Conservation (phyloP, 441 rosid genomes). For the Bruguiera hainesii region DNA sequence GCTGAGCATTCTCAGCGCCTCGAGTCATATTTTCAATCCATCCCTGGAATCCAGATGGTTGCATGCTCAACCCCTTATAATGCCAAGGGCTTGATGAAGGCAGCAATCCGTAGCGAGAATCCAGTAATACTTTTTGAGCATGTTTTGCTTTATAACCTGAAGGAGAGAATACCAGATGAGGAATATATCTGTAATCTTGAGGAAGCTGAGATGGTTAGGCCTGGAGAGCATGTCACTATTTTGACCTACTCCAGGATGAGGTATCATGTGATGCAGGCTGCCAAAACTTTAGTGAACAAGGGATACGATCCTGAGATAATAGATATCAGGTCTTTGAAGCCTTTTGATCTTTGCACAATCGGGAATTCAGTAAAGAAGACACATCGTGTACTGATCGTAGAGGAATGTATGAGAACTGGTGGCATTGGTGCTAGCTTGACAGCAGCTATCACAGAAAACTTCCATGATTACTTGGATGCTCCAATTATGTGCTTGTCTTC, state of each 20-base stretch:
- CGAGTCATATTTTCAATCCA: constrained; percentile 93
- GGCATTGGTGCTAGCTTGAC: constrained; percentile 94
- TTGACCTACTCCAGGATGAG: constrained; percentile 85
- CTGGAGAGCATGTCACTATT: constrained; percentile 81
- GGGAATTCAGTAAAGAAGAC: constrained; percentile 95
- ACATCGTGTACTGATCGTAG: constrained; percentile 83
- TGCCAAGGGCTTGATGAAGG: constrained; percentile 98
- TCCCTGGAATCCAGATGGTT: constrained; percentile 98
- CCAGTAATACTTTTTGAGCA: constrained; percentile 90
- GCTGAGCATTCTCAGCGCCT: constrained; percentile 95
- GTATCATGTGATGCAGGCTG: constrained; percentile 96
- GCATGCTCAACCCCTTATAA: constrained; percentile 96
- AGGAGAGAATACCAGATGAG: constrained; percentile 83
- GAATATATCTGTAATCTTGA: constrained; percentile 76
- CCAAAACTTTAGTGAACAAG: constrained; percentile 82
- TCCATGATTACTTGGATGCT: constrained; percentile 84
- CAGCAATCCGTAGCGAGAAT: constrained; percentile 88
- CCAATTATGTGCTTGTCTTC: constrained; percentile 86
- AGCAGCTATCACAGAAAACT: constrained; percentile 77
- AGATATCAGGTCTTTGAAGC: constrained; percentile 83
- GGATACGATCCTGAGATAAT: constrained; percentile 90
- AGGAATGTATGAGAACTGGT: constrained; percentile 94
- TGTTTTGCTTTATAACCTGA: constrained; percentile 86
- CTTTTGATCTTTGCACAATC: constrained; percentile 79
- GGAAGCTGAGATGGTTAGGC: constrained; percentile 97